Evolutionary conservation across 1,139 yeast genomes (phyloP).

Genomic region (Yamadazyma siamensis): DNA sequence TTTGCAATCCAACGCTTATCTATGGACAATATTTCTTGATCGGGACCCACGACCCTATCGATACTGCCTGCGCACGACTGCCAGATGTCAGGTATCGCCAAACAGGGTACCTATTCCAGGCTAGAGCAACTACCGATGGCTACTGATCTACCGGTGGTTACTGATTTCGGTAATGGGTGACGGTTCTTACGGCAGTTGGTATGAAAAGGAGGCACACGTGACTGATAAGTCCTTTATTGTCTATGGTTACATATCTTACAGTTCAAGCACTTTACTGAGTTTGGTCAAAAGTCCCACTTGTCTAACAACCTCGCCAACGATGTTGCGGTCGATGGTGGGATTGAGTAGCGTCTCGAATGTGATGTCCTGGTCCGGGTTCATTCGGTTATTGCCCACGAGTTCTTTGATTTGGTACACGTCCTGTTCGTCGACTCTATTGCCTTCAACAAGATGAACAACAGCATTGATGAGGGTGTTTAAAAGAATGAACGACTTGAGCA

Average conservation of each 20-base stretch:
- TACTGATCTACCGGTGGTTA: no score
- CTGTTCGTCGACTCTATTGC: conserved; percentile 13
- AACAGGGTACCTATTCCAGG: no score
- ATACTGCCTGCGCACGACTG: no score
- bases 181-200: no score
- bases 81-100: no score
- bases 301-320: conserved; percentile 39
- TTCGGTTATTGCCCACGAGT: conserved; percentile 19
- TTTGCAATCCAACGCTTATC: conserved; percentile 6
- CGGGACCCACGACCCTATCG: conserved; percentile 4
- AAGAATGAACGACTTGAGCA: conserved; percentile 33
- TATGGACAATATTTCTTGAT: conserved; percentile 9
- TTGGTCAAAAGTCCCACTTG: conserved; percentile 24
- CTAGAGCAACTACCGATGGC: no score
- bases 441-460: conserved; percentile 21
- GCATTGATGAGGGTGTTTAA: conserved; percentile 37
- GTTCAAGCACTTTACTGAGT: conserved; percentile 10
- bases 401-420: conserved; percentile 14
- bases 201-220: no score
- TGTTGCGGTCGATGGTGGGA: conserved; percentile 33
- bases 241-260: conserved; percentile 1
- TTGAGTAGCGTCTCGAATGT: conserved; percentile 37
- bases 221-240: conserved; percentile 1
- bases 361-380: conserved; percentile 34
- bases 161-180: no score